A percentile compares a stretch with the other conserved stretches of the same genome.
Evolutionary conservation across 2,329 filamentous ascomycete species (phyloP).

Genomic region (Atkinsonella hypoxylon): DNA sequence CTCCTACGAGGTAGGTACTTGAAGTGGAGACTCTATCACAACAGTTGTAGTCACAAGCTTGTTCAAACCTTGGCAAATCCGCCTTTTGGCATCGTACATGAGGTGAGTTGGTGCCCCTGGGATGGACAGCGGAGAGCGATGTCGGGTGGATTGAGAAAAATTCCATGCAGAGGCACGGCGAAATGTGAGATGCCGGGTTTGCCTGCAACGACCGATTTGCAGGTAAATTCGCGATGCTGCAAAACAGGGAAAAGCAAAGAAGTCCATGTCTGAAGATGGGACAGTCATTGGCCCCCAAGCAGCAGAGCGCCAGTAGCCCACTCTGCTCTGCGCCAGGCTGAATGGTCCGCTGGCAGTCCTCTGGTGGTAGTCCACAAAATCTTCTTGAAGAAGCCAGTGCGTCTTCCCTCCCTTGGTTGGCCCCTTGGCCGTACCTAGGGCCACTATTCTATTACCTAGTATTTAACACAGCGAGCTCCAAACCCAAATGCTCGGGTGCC

Average conservation of each 20-base stretch:
- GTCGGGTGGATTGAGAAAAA: too few relatives aligned
- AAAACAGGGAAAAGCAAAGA: conserved; percentile 6
- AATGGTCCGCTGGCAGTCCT: too few relatives aligned
- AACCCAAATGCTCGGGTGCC: neutral
- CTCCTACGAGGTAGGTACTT: neutral
- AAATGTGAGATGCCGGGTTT: neutral
- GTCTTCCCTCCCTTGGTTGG: too few relatives aligned
- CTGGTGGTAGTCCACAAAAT: too few relatives aligned
- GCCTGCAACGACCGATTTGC: neutral
- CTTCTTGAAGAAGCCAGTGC: too few relatives aligned
- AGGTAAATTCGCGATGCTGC: conserved; percentile 2
- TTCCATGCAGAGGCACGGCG: neutral
- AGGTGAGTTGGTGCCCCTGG: neutral
- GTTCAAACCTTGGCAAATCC: neutral
- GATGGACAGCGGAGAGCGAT: neutral
- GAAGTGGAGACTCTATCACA: too few relatives aligned
- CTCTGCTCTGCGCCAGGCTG: too few relatives aligned
- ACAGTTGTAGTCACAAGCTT: neutral
- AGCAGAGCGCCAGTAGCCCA: too few relatives aligned
- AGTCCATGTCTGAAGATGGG: conserved; percentile 2
- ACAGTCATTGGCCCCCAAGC: neutral
- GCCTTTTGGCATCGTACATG: neutral
- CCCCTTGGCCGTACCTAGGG: neutral
- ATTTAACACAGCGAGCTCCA: neutral
- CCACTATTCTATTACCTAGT: too few relatives aligned